Evolutionary conservation across 352 stramenopile species (phyloP).

Genomic region (Pythium aquatile): DNA sequence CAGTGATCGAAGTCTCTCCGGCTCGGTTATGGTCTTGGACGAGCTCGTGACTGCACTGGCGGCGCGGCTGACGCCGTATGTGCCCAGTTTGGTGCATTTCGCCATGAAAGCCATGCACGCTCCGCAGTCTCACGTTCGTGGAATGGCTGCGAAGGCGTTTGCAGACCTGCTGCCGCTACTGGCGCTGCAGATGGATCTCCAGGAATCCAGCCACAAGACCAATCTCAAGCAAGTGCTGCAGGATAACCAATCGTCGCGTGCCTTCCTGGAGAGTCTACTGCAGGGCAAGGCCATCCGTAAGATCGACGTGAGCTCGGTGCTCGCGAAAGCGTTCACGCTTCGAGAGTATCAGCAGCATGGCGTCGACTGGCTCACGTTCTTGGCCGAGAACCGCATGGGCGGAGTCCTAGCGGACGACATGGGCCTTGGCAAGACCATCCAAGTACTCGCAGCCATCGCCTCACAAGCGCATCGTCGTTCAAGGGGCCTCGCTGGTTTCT

Average conservation of each 20-base stretch:
- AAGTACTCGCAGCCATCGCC: constrained; percentile 90
- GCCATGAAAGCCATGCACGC: constrained; percentile 69
- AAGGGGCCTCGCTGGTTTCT: constrained; percentile 3
- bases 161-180: constrained; percentile 67
- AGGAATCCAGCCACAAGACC: constrained; percentile 9
- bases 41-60: constrained; percentile 38
- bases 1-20: constrained; percentile 24
- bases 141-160: constrained; percentile 60
- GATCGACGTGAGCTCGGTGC: constrained; percentile 32
- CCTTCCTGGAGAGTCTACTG: constrained; percentile 63
- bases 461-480: constrained; percentile 15
- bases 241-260: constrained; percentile 60
- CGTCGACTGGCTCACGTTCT: constrained; percentile 74
- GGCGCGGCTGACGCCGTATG: constrained; percentile 42
- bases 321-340: constrained; percentile 34
- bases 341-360: constrained; percentile 80
- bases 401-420: constrained; percentile 87
- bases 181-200: constrained; percentile 73
- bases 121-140: constrained; percentile 37
- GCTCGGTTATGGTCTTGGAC: constrained; percentile 61
- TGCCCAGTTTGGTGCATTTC: constrained; percentile 70
- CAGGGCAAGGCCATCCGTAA: constrained; percentile 53
- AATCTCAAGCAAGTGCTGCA: constrained; percentile 28
- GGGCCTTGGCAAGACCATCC: constrained; percentile 94
- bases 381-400: constrained; percentile 69